Percentiles rank a stretch among this genome's conserved stretches.
Evolutionary conservation across 176 grass and related monocot species (phyloP).

Genomic region (Puccinellia tenuiflora): DNA sequence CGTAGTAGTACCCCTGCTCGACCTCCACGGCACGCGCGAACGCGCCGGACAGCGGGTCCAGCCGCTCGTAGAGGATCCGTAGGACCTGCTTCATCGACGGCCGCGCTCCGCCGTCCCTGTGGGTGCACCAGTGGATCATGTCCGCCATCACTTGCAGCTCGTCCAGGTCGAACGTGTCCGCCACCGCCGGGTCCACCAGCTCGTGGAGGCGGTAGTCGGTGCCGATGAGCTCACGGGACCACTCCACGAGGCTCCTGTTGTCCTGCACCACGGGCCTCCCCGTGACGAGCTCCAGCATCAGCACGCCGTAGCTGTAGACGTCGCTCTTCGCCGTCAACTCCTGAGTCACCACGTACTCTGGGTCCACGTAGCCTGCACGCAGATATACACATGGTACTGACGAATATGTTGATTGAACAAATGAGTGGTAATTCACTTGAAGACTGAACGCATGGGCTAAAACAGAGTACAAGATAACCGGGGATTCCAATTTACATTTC

Average conservation of each 20-base stretch:
- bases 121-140: slow-evolving; percentile 81
- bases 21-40: slow-evolving; percentile 66
- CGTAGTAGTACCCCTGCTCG: slow-evolving; percentile 62
- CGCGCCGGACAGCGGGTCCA: slow-evolving; percentile 55
- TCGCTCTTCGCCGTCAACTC: slow-evolving; percentile 70
- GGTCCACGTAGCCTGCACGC: slow-evolving; percentile 64
- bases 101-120: slow-evolving; percentile 48
- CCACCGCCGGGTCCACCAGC: slow-evolving; percentile 66
- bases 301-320: slow-evolving; percentile 83
- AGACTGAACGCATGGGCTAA: background rate
- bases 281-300: slow-evolving; percentile 81
- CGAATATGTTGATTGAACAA: background rate
- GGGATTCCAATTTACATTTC: background rate
- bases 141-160: slow-evolving; percentile 78
- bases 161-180: slow-evolving; percentile 65
- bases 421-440: background rate
- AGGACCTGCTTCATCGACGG: slow-evolving; percentile 91
- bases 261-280: slow-evolving; percentile 54
- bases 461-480: background rate
- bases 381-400: background rate
- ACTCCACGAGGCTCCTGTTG: slow-evolving; percentile 52
- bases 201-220: slow-evolving; percentile 59
- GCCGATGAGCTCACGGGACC: slow-evolving; percentile 58
- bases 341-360: slow-evolving; percentile 55
- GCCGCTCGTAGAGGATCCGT: slow-evolving; percentile 76